phyloP scores from a whole-genome alignment of 352 stramenopile species.

The Saprolegnia diclina region DNA sequence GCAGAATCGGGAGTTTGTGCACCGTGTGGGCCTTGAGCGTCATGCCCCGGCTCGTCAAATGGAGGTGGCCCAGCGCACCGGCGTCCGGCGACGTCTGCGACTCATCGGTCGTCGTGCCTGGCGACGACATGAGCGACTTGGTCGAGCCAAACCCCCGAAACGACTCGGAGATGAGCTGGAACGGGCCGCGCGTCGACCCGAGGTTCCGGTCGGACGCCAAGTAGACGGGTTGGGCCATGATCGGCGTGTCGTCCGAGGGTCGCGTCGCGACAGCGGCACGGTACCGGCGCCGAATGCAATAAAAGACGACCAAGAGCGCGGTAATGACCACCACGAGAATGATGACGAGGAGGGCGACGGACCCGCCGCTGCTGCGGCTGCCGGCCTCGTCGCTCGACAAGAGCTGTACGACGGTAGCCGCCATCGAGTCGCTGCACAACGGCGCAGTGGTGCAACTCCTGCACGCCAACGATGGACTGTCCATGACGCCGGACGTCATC shows the following conservation, averaged over 20 bases:
- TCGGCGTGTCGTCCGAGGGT: not conserved
- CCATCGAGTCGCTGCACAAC: not conserved
- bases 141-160: not conserved
- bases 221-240: not conserved
- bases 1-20: not conserved
- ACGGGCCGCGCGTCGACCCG: not conserved
- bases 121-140: not conserved
- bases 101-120: not conserved
- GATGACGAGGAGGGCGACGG: not conserved
- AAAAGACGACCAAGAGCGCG: not conserved
- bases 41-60: conserved; percentile 33
- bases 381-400: not conserved
- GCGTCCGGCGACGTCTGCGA: not conserved
- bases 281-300: not conserved
- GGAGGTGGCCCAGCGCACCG: conserved; percentile 30
- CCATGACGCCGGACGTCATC: not conserved
- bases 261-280: not conserved
- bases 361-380: not conserved
- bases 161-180: not conserved
- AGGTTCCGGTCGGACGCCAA: not conserved
- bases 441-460: not conserved
- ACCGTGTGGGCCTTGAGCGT: not conserved
- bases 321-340: not conserved
- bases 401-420: not conserved
- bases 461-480: not conserved